Evolutionary conservation across 305 asterid species (phyloP).

Genomic region (Euphrasia arctica): DNA sequence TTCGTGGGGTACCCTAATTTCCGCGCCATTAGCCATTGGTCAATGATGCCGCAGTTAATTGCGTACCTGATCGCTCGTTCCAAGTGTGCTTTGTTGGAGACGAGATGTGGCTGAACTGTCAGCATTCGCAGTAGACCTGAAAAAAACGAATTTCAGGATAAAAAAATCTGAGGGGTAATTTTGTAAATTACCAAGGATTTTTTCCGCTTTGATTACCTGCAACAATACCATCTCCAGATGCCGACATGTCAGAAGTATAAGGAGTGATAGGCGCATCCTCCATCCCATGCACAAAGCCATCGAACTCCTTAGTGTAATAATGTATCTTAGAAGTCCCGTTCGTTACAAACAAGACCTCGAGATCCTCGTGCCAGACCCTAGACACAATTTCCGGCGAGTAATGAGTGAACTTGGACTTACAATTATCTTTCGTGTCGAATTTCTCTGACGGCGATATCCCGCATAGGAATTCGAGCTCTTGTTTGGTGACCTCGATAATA

Average conservation of each 20-base stretch:
- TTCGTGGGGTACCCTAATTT: conserved; percentile 75
- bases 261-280: conserved; percentile 92
- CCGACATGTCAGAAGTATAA: conserved; percentile 88
- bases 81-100: conserved; percentile 65
- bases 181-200: no score
- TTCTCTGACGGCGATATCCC: conserved; percentile 63
- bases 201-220: conserved; percentile 54
- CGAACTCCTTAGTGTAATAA: conserved; percentile 78
- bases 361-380: conserved; percentile 80
- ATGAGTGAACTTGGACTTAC: conserved; percentile 72
- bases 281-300: conserved; percentile 77
- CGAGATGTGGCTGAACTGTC: conserved; percentile 70
- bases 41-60: conserved; percentile 76
- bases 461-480: conserved; percentile 90
- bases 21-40: conserved; percentile 83
- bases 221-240: conserved; percentile 87
- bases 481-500: conserved; percentile 85
- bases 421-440: conserved; percentile 65
- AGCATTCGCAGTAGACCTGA: conserved; percentile 81
- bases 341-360: conserved; percentile 83
- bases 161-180: no score
- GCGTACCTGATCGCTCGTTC: conserved; percentile 69
- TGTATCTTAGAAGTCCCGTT: conserved; percentile 97
- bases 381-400: conserved; percentile 69
- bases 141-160: neutral